phyloP scores from a whole-genome alignment of 208 protist species.

The Trichomonas vaginalis region DNA sequence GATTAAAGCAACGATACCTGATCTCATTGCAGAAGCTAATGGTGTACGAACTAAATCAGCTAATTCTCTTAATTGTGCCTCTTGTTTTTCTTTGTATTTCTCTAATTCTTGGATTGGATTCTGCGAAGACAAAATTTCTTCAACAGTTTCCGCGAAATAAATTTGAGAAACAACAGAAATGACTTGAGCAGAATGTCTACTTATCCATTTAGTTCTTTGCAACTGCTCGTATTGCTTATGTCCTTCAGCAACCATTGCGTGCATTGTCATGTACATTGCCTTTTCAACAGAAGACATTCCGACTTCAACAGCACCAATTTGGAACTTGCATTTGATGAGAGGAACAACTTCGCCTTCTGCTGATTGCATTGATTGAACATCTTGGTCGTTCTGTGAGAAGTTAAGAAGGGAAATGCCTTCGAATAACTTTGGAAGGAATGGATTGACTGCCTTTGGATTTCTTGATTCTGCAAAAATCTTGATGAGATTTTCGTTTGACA shows the following conservation, averaged over 20 bases:
- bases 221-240: slow-evolving; percentile 30
- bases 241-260: slow-evolving; percentile 35
- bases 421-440: slow-evolving; percentile 46
- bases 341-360: neutral
- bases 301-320: slow-evolving; percentile 66
- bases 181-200: slow-evolving; percentile 66
- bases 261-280: slow-evolving; percentile 71
- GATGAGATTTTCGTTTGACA: slow-evolving; percentile 68
- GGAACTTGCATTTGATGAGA: neutral
- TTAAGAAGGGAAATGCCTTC: slow-evolving; percentile 25
- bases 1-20: slow-evolving; percentile 76
- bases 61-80: slow-evolving; percentile 41
- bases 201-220: slow-evolving; percentile 62
- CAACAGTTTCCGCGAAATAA: slow-evolving; percentile 65
- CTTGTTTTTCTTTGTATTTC: slow-evolving; percentile 58
- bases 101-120: slow-evolving; percentile 90
- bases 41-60: slow-evolving; percentile 60
- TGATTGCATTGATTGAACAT: slow-evolving; percentile 57
- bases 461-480: slow-evolving; percentile 71
- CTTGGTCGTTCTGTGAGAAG: slow-evolving; percentile 48
- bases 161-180: slow-evolving; percentile 71
- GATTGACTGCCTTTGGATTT: slow-evolving; percentile 45
- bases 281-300: slow-evolving; percentile 81
- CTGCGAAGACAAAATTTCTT: slow-evolving; percentile 50
- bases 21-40: slow-evolving; percentile 64